Percentiles rank a stretch among this genome's conserved stretches.
These are phyloP conservation scores for Periglandula ipomoeae DNA, from an alignment of 2,329 filamentous ascomycete species.

Conservation along the genomic window DNA sequence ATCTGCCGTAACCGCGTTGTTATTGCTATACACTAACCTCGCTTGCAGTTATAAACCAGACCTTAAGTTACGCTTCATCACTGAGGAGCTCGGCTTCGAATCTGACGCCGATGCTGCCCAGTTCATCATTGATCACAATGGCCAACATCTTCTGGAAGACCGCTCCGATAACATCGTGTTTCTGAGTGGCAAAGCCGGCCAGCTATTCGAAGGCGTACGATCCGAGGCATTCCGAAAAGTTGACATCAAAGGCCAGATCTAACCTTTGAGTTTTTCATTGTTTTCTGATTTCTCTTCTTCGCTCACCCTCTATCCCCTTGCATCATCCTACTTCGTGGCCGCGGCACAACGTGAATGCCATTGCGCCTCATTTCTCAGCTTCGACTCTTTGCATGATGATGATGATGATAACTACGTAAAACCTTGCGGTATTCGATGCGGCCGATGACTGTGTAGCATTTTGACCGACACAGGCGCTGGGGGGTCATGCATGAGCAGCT, in stretches of 20 bases:
- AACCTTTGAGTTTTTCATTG: conserved; percentile 22
- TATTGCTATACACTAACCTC: background rate
- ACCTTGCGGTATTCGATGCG: background rate
- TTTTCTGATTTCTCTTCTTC: background rate
- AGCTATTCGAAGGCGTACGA: conserved; percentile 66
- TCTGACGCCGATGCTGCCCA: conserved; percentile 83
- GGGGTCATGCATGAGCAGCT: background rate
- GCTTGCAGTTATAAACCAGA: conserved; percentile 78
- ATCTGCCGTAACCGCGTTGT: background rate
- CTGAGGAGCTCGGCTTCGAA: conserved; percentile 92
- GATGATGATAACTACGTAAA: background rate
- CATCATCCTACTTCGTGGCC: background rate
- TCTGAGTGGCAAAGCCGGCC: conserved; percentile 62
- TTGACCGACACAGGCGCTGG: background rate
- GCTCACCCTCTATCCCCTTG: background rate
- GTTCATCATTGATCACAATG: conserved; percentile 77
- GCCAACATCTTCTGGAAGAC: conserved; percentile 68
- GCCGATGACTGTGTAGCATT: background rate
- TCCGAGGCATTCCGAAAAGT: conserved; percentile 71
- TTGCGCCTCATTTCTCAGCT: background rate
- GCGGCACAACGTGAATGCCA: background rate
- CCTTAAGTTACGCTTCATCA: conserved; percentile 82
- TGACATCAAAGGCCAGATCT: conserved; percentile 97
- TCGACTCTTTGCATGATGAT: conserved; percentile 4
- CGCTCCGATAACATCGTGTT: conserved; percentile 65